Base-by-base conservation (phyloP, 352 stramenopile genomes). In the Globisporangium nagaii region DNA sequence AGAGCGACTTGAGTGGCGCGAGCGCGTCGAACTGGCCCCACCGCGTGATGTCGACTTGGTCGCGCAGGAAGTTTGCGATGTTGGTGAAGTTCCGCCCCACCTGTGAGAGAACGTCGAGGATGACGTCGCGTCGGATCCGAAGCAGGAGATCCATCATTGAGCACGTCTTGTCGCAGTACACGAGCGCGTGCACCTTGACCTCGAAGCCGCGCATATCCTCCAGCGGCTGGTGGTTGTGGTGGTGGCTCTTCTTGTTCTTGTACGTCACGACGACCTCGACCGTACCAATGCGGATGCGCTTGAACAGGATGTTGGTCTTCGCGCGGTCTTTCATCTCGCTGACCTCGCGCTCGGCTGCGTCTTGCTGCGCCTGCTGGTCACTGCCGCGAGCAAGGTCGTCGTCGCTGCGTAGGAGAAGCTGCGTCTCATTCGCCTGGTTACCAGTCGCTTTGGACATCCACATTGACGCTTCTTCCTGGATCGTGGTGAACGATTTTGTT, bases 111-210 rank as follows among this genome's bases (percentile, higher is more conserved):
- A 94, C 73, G 51, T 94, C 82, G 11, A 94, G 62, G 12, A 94
- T 67, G 25, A 94, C 85, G 36, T 94, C 84, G 0, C 81, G 75
- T 3, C 82, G 81, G 31, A 94, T 84, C 17, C 84, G 75, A 32
- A 92, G 59, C 1, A 90, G 28, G 10, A 94, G 60, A 45, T 94
- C 82, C 28, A 73, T 44, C 4, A 88, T 48, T n/a, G 82, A 88
- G 37, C 84, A 94, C 27, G 79, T 88, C 63, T 94, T 94, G 60
- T 94, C 80, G 40, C 77, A 88, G 62, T 94, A 94, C 44, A 94
- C 84, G 28, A 94, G 74, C 19, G 84, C 77, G 42, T 90, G 84
- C 27, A 90, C 79, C 62, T 94, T 94, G 62, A 94, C 65, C 53
- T 88, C 76, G 45, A 94, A 90, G 8, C 84, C 84, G 4, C 82